Percentiles rank a stretch among this genome's conserved stretches.
These are phyloP conservation scores for Curvularia eragrostidis DNA, from an alignment of 2,329 filamentous ascomycete genomes.

Conservation along the genomic window DNA sequence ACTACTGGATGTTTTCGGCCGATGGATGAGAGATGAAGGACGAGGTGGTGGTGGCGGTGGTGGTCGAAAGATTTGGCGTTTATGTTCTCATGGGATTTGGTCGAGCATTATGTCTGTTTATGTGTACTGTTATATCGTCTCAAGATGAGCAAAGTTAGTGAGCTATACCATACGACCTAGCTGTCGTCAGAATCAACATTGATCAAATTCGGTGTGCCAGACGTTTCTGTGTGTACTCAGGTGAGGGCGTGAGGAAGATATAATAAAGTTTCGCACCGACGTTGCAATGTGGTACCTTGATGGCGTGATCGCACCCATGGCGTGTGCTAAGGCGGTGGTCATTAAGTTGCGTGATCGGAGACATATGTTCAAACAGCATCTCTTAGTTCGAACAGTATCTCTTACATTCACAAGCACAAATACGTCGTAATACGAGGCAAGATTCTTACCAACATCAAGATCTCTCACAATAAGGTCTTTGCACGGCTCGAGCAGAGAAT, in stretches of 20 bases:
- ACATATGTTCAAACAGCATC: neutral
- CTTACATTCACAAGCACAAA: neutral
- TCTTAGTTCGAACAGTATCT: neutral
- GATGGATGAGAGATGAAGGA: constrained; percentile 16
- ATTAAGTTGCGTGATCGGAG: neutral
- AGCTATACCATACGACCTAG: neutral
- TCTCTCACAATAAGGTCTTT: neutral
- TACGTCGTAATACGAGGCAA: neutral
- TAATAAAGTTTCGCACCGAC: neutral
- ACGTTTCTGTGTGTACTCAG: neutral
- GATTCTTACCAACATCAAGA: neutral
- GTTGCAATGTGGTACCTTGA: constrained; percentile 23
- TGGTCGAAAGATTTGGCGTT: constrained; percentile 15
- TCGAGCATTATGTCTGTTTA: constrained; percentile 4
- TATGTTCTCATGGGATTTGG: constrained; percentile 8
- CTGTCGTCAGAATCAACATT: constrained; percentile 6
- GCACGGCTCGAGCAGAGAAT: neutral
- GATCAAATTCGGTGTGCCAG: neutral
- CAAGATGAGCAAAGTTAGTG: neutral
- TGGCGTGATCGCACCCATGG: constrained; percentile 22
- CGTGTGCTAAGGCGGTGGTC: neutral
- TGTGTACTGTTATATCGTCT: constrained; percentile 6
- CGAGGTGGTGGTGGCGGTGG: constrained; percentile 9
- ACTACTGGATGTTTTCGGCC: constrained; percentile 13
- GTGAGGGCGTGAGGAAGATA: neutral